Base-by-base conservation (phyloP, 768 basidiomycete species). In the Daedaleopsis sinensis region DNA sequence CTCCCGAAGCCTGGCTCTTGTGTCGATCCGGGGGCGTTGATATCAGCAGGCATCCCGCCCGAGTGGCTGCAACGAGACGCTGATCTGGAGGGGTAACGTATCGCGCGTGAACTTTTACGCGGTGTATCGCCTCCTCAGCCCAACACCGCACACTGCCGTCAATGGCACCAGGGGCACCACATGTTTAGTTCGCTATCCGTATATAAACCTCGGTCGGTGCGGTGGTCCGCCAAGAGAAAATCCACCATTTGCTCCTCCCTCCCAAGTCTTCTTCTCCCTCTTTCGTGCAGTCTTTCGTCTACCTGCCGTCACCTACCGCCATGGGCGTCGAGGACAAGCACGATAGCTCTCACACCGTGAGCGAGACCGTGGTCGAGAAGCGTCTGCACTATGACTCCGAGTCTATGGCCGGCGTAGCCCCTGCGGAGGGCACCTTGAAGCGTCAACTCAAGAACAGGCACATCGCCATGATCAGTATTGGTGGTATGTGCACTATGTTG, bases 401-500 rank as follows among this genome's bases (percentile, higher is more conserved):
- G 55, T 57, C 58, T 38, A 56, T 43, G 46, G 53, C 62, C 9
- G 46, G 44, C 18, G 53, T 23, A 35, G 37, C 43, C 38, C 63
- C 57, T 24, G 37, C 19, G 21, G 58, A 65, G 37, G 59, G 55
- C 53, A 50, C 46, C 18, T 64, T 73, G 43, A 65, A 70, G 52
- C 70, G 71, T 7, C 71, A 73, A 61, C 68, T 73, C 39, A 75
- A 75, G 67, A 91, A 90, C 68, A 79, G 91, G 16, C 91, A 93
- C 70, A 81, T 93, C 61, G 88, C 90, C 52, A 91, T 92, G 90
- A 91, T 92, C 65, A 90, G 71, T 68, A 78, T 78, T 52, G 77
- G 77, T 59, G 77, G 74, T 65, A 49, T n/a, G 44, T 50, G 13
- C 55, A 18, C 32, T 36, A 19, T 35, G 1, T 11, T 18, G 38